Percentiles rank a stretch among this genome's conserved stretches.
Evolutionary conservation across 2,329 filamentous ascomycete genomes (phyloP).

Genomic region (Penicillium sumatraense): DNA sequence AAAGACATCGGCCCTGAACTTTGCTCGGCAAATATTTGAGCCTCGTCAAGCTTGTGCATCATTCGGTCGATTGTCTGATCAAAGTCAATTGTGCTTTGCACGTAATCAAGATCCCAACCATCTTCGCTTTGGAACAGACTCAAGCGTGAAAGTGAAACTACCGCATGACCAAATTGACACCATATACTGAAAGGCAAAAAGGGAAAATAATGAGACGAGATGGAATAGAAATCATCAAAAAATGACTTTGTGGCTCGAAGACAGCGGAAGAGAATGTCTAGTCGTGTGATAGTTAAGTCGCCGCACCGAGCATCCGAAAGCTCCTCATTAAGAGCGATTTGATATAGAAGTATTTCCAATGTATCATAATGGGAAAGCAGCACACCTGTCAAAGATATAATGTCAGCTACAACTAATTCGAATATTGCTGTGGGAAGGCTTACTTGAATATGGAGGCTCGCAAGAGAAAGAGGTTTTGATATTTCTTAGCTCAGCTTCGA

Average conservation of each 20-base stretch:
- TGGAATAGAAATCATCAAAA: constrained; percentile 55
- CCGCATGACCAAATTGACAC: constrained; percentile 54
- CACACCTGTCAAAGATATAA: constrained; percentile 18
- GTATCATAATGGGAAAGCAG: constrained; percentile 31
- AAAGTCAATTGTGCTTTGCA: constrained; percentile 26
- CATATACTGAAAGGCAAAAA: constrained; percentile 53
- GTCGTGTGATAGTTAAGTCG: constrained; percentile 42
- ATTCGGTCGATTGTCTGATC: constrained; percentile 20
- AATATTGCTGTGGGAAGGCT: constrained; percentile 3
- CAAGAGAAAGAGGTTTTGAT: constrained; percentile 19
- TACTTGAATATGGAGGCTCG: constrained; percentile 17
- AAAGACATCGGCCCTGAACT: too few relatives aligned
- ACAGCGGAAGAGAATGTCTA: constrained; percentile 58
- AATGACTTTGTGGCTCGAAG: constrained; percentile 54
- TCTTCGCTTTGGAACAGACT: constrained; percentile 24
- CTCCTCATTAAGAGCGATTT: constrained; percentile 33
- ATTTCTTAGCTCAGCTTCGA: constrained; percentile 47
- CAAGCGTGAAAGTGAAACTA: constrained; percentile 31
- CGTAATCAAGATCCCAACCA: constrained; percentile 33
- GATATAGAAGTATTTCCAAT: constrained; percentile 33
- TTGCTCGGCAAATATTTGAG: not conserved
- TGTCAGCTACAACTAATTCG: too few relatives aligned
- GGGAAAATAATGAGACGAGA: constrained; percentile 52
- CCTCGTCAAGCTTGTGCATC: constrained; percentile 23
- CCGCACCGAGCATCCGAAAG: constrained; percentile 48